Base-by-base conservation (phyloP, 768 basidiomycete species). In the Lactarius sanguifluus region DNA sequence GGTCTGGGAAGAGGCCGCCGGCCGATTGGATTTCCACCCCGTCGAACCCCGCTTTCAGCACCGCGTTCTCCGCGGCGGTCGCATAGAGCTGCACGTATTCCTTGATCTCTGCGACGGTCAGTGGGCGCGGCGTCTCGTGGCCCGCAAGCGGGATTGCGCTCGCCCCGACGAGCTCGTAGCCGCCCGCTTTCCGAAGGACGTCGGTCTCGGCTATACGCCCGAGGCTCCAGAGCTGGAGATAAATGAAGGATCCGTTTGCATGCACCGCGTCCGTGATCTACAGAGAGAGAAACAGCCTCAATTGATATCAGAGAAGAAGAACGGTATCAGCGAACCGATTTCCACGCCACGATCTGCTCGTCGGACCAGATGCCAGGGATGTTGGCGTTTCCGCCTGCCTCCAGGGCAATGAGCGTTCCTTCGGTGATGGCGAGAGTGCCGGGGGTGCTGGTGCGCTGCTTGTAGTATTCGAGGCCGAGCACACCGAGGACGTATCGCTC, bases 361-460 rank as follows among this genome's bases (percentile, higher is more conserved):
- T 76, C 72, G 12, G 70, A 79, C 76, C 79, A 85, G 38, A 86
- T 80, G 0, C 86, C 85, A 0, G 85, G 85, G 1, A 79, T 75
- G 65, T 78, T 36, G 18, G 16, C n/a, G 2, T 40, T 74, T 76
- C 4, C 85, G 84, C 7, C 83, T 82, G 85, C 84, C 6, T 80
- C 69, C 1, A 73, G 72, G 0, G 82, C 79, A 58, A 90, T 82
- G 61, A 81, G 76, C 1, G 86, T 85, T 0, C 80, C 86, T 73
- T 90, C 87, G 3, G 84, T 76, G 66, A 91, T 80, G 45, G 85
- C 74, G 20, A 89, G 74, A 0, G 83, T 86, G 0, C 87, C 87
- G 0, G 82, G 80, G 0, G 73, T 69, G 52, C 77, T 76, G 8
- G 76, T 79, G 1, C 85, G 80, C 70, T 86, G 84, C 10, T 75